Evolutionary conservation across 1,284 basidiomycete species (phyloP).

Genomic region (Boletus semigastroideus): DNA sequence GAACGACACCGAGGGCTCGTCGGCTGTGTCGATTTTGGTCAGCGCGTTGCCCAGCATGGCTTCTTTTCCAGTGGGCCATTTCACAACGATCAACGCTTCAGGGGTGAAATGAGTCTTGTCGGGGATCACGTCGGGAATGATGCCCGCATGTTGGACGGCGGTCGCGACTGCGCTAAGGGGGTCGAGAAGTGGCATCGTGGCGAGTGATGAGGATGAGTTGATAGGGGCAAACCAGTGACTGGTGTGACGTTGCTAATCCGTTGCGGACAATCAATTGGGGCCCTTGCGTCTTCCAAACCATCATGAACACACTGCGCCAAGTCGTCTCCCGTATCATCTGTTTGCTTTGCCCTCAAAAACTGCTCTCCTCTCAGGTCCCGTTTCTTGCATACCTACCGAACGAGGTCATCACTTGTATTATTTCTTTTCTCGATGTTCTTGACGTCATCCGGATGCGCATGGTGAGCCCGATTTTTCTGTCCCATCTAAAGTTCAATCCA

Average conservation of each 20-base stretch:
- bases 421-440: too few species aligned
- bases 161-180: slow-evolving; percentile 41
- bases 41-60: slow-evolving; percentile 52
- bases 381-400: too few species aligned
- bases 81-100: slow-evolving; percentile 51
- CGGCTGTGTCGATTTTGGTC: slow-evolving; percentile 44
- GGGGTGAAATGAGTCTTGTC: slow-evolving; percentile 41
- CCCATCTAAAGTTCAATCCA: too few species aligned
- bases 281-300: too few species aligned
- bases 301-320: too few species aligned
- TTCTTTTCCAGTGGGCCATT: slow-evolving; percentile 50
- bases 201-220: neutral
- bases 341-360: too few species aligned
- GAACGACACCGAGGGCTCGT: slow-evolving; percentile 54
- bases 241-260: slow-evolving; percentile 1
- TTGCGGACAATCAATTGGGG: too few species aligned
- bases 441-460: too few species aligned
- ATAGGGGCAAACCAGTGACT: slow-evolving; percentile 16
- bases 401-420: too few species aligned
- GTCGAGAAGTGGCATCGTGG: slow-evolving; percentile 32
- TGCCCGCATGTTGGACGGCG: slow-evolving; percentile 41
- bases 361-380: too few species aligned
- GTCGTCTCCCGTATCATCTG: too few species aligned
- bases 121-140: slow-evolving; percentile 60
- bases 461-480: neutral